phyloP scores from a whole-genome alignment of 805 yeast species.

The Hanseniaspora valbyensis region DNA sequence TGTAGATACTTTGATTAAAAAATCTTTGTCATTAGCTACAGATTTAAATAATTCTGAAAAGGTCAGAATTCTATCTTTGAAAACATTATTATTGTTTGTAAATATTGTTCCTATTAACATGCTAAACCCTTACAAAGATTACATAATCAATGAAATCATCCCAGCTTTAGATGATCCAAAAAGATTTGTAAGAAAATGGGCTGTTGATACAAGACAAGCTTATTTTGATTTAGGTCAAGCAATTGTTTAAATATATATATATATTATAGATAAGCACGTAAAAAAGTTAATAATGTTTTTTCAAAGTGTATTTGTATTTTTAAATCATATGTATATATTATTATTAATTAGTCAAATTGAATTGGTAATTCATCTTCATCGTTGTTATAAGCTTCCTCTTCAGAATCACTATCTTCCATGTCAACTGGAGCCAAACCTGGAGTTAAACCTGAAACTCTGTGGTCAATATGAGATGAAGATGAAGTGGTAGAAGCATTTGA shows the following conservation, averaged over 20 bases:
- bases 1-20: conserved; percentile 46
- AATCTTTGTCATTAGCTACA: conserved; percentile 33
- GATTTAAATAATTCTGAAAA: conserved; percentile 32
- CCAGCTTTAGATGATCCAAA: conserved; percentile 58
- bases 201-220: conserved; percentile 69
- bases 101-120: conserved; percentile 31
- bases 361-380: conserved; percentile 9
- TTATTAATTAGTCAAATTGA: background rate
- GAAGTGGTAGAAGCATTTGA: conserved; percentile 26
- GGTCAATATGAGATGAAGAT: conserved; percentile 22
- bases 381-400: conserved; percentile 22
- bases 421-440: conserved; percentile 84
- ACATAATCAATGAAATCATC: conserved; percentile 39
- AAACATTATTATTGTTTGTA: conserved; percentile 44
- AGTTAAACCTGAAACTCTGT: conserved; percentile 51
- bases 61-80: conserved; percentile 48
- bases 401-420: conserved; percentile 41
- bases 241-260: conserved; percentile 25
- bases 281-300: no score
- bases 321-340: background rate
- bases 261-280: no score
- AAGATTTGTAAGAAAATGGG: conserved; percentile 62
- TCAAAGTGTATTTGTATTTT: no score
- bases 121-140: conserved; percentile 43
- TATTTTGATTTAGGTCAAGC: conserved; percentile 46